Evolutionary conservation across 192 early-diverging fungal genomes (phyloP), one percentile per base, ranked within the genome.

Genomic region (Backusella australiensis): DNA sequence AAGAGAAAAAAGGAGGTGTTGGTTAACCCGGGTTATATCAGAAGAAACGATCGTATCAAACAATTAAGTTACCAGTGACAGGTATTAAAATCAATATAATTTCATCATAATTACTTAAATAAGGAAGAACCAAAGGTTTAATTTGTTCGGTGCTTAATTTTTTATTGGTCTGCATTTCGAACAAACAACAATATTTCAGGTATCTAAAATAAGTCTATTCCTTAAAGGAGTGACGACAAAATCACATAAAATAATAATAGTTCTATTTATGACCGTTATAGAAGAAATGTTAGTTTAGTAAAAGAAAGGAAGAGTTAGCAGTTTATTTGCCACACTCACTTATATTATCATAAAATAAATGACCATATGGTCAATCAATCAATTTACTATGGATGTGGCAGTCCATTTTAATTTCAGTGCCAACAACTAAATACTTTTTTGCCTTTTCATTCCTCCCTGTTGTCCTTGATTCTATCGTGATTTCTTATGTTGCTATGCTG

Each of bases 81-180:
- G 56, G 56, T 29, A 59, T 59, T 59, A 26, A 59, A 59, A 59
- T 59, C 21, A 23, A 3, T 11, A 29, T 4, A 63, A 63, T 63
- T 63, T 63, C 56, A 63, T 63, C 56, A 63, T 63, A 3, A 4
- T 63, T 63, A 29, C 56, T 29, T 29, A 29, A 63, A 29, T 11
- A 9, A 59, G 53, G 23, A 59, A 59, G 17, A 59, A 59, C 26
- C 21, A 59, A 59, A 63, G 56, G 56, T 29, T 63, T 63, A 63
- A 63, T 63, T 63, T 63, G 56, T 63, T 63, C 56, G 56, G 56
- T 63, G 56, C 26, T 63, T 63, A 63, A 63, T 63, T 63, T 63
- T 63, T 63, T 63, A 63, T 29, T 63, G 23, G 56, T 26, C 56
- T 63, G 9, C 12, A 29, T 63, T 26, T 29, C 26, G 1, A 26